These are phyloP conservation scores for Xerocomellus intermedius DNA, from an alignment of 768 basidiomycete species.

Conservation along the genomic window DNA sequence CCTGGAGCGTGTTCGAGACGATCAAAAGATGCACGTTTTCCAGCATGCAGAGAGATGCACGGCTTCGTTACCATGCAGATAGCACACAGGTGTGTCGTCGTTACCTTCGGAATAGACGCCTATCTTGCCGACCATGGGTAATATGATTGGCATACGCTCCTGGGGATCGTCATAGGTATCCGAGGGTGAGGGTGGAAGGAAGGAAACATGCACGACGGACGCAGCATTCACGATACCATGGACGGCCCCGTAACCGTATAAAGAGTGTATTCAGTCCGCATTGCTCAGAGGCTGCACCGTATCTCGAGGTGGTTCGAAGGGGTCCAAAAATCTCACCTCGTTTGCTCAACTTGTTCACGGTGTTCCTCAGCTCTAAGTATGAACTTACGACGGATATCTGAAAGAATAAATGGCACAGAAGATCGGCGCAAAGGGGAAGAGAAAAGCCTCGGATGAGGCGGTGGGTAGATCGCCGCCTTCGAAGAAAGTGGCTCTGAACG, in stretches of 20 bases:
- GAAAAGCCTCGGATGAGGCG: no score
- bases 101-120: slow-evolving; percentile 13
- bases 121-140: slow-evolving; percentile 28
- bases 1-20: slow-evolving; percentile 4
- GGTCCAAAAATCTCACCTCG: slow-evolving; percentile 13
- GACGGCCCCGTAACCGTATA: slow-evolving; percentile 21
- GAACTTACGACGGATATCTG: no score
- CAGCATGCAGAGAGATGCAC: no score
- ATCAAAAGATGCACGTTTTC: background rate
- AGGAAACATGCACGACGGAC: slow-evolving; percentile 25
- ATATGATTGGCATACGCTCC: slow-evolving; percentile 18
- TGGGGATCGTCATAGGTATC: slow-evolving; percentile 8
- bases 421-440: no score
- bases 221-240: slow-evolving; percentile 24
- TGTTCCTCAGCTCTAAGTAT: no score
- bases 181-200: slow-evolving; percentile 18
- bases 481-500: no score
- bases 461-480: no score
- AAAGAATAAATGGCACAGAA: no score
- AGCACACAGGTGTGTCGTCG: slow-evolving; percentile 14
- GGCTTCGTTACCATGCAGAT: slow-evolving; percentile 21
- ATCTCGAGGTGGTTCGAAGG: background rate
- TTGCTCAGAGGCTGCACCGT: background rate
- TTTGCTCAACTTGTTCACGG: slow-evolving; percentile 26
- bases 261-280: background rate